phyloP scores from a whole-genome alignment of 306 rosid species.

The Canavalia ensiformis region DNA sequence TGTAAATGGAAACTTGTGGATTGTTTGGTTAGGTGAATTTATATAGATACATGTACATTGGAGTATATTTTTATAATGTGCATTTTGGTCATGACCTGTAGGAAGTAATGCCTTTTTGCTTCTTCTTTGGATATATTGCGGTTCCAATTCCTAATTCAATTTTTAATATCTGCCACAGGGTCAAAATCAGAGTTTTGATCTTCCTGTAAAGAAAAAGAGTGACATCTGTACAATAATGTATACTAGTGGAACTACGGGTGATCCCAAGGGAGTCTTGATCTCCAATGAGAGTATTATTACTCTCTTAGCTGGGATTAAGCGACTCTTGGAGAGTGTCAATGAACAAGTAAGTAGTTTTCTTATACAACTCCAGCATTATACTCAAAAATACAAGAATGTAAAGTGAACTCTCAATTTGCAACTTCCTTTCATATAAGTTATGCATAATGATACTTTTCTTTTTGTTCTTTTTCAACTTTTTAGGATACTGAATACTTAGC shows the following conservation, averaged over 20 bases:
- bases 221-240: constrained; percentile 97
- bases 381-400: constrained; percentile 18
- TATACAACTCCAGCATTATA: constrained; percentile 38
- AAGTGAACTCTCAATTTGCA: constrained; percentile 8
- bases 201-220: constrained; percentile 77
- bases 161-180: constrained; percentile 68
- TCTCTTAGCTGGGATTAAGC: constrained; percentile 79
- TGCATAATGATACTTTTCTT: background rate
- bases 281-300: constrained; percentile 88
- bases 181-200: constrained; percentile 68
- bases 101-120: constrained; percentile 22
- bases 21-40: constrained; percentile 33
- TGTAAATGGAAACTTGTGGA: constrained; percentile 25
- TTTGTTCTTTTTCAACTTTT: background rate
- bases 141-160: constrained; percentile 46
- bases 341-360: constrained; percentile 62
- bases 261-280: constrained; percentile 94
- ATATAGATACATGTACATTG: constrained; percentile 9
- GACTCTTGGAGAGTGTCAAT: constrained; percentile 71
- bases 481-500: constrained; percentile 42
- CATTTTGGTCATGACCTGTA: constrained; percentile 26
- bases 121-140: constrained; percentile 32
- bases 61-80: constrained; percentile 36
- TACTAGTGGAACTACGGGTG: constrained; percentile 98
- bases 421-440: constrained; percentile 1